phyloP scores from a whole-genome alignment of 805 yeast species.

The Kluyveromyces nonfermentans region DNA sequence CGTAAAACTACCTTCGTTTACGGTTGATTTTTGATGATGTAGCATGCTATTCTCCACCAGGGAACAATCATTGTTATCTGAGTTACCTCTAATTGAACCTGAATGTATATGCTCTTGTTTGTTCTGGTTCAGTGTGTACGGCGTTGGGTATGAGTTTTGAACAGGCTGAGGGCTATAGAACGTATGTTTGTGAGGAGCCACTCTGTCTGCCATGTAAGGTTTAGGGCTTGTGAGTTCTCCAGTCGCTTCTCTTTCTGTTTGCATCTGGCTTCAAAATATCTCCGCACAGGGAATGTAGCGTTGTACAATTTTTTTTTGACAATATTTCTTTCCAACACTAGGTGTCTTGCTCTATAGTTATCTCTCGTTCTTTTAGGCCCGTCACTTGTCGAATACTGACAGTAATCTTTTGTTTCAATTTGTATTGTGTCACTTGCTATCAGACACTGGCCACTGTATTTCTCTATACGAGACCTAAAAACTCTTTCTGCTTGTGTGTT shows the following conservation, averaged over 20 bases:
- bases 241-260: neutral
- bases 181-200: slow-evolving; percentile 12
- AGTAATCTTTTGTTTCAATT: neutral
- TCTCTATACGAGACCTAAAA: too few species aligned
- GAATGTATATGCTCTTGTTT: slow-evolving; percentile 1
- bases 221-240: slow-evolving; percentile 1
- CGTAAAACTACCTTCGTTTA: slow-evolving; percentile 3
- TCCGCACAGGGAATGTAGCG: neutral
- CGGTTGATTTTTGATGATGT: slow-evolving; percentile 6
- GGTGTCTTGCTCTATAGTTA: neutral
- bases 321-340: neutral
- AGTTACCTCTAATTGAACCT: neutral
- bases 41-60: slow-evolving; percentile 21
- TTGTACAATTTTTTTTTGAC: too few species aligned
- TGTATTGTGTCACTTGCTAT: neutral
- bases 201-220: neutral
- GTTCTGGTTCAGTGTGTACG: slow-evolving; percentile 23
- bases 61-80: slow-evolving; percentile 13
- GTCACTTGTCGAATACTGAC: neutral
- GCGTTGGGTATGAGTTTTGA: slow-evolving; percentile 28
- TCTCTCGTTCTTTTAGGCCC: too few species aligned
- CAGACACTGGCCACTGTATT: neutral
- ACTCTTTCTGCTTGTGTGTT: neutral
- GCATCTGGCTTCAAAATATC: neutral
- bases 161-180: slow-evolving; percentile 26